Percentiles rank a stretch among this genome's conserved stretches.
phyloP scores from a whole-genome alignment of 306 rosid genomes.

The Vachellia collinsii region DNA sequence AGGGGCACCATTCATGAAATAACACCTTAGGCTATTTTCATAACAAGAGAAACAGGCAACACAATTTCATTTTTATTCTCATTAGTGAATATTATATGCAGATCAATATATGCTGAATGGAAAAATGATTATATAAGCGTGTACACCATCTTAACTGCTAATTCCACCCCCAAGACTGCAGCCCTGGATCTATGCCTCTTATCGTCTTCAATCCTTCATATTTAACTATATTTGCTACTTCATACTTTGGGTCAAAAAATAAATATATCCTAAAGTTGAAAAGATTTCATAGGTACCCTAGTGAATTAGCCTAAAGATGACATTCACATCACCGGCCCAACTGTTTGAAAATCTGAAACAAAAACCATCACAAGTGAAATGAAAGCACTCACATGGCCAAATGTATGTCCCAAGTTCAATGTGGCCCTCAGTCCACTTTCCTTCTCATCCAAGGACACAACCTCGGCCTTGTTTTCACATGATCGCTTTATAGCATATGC shows the following conservation, averaged over 20 bases:
- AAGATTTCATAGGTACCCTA: not conserved
- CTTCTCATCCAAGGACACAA: constrained; percentile 91
- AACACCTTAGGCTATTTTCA: not conserved
- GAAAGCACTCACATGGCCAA: constrained; percentile 80
- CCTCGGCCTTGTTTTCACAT: constrained; percentile 94
- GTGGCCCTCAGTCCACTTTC: constrained; percentile 97
- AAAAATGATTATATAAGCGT: not conserved
- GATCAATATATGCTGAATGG: not conserved
- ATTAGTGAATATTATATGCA: not conserved
- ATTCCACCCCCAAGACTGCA: not conserved
- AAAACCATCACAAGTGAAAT: constrained; percentile 31
- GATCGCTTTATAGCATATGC: constrained; percentile 95
- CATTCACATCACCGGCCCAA: not conserved
- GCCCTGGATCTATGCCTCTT: not conserved
- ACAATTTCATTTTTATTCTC: not conserved
- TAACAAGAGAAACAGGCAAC: not conserved
- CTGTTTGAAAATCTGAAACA: constrained; percentile 29
- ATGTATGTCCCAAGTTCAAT: constrained; percentile 95
- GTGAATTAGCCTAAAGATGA: not conserved
- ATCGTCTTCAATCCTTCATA: not conserved
- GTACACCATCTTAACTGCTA: not conserved
- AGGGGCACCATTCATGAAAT: constrained; percentile 7
- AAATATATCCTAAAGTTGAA: not conserved
- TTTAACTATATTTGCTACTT: not conserved
- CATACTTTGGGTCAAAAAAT: not conserved